A percentile compares a stretch with the other conserved stretches of the same genome.
Evolutionary conservation across 1,139 yeast genomes (phyloP).

Genomic region (Candida frijolesensis): DNA sequence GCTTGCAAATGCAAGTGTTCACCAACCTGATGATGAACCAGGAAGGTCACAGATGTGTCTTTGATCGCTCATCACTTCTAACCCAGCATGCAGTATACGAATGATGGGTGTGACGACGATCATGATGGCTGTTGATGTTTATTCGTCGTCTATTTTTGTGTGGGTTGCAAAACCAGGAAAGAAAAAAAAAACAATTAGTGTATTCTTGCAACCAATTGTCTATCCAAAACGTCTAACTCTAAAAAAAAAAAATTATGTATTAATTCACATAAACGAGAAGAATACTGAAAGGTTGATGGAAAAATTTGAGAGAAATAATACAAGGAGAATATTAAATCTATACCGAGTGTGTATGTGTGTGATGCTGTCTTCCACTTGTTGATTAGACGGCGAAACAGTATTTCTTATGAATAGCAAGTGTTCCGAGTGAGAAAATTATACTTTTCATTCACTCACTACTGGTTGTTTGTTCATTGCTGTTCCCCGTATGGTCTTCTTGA

Average conservation of each 20-base stretch:
- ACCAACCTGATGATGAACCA: background rate
- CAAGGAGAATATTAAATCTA: background rate
- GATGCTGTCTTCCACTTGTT: too few relatives aligned
- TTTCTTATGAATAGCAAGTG: background rate
- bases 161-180: slow-evolving; percentile 1
- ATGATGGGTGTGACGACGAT: background rate
- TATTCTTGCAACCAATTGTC: background rate
- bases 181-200: background rate
- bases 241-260: background rate
- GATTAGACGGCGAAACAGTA: too few relatives aligned
- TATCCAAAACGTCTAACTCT: background rate
- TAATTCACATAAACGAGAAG: background rate
- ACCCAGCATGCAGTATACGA: slow-evolving; percentile 1
- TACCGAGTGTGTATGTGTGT: background rate
- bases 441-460: slow-evolving; percentile 1
- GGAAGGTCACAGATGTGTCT: background rate
- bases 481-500: slow-evolving; percentile 1
- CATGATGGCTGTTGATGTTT: background rate
- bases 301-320: background rate
- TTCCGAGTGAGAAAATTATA: background rate
- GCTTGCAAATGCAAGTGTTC: background rate
- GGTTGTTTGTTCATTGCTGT: slow-evolving; percentile 2
- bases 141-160: background rate
- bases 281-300: background rate
- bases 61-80: background rate